These are phyloP conservation scores for Hanseniaspora valbyensis DNA, from an alignment of 805 yeast genomes.

Conservation along the genomic window DNA sequence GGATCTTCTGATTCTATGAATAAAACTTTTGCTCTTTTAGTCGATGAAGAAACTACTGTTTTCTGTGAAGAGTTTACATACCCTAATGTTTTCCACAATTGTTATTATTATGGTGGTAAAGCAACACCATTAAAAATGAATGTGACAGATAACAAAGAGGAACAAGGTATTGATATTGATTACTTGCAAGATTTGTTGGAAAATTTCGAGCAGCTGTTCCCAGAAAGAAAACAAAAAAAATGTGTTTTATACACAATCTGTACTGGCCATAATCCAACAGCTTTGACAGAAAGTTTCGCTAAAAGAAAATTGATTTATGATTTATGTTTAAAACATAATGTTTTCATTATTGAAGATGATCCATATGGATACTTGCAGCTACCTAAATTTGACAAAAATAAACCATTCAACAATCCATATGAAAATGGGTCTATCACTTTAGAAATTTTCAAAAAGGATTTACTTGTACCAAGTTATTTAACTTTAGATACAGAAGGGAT, in stretches of 20 bases:
- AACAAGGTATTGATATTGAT: conserved; percentile 45
- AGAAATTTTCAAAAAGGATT: conserved; percentile 36
- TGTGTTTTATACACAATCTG: conserved; percentile 54
- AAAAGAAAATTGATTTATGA: conserved; percentile 40
- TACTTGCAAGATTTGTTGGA: conserved; percentile 39
- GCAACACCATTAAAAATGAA: conserved; percentile 51
- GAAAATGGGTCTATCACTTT: conserved; percentile 26
- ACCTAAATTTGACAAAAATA: conserved; percentile 30
- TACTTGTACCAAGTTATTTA: conserved; percentile 40
- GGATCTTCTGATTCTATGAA: conserved; percentile 50
- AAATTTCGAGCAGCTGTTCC: conserved; percentile 43
- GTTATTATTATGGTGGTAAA: conserved; percentile 38
- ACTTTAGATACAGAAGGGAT: conserved; percentile 48
- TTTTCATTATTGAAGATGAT: conserved; percentile 56
- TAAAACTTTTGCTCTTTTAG: conserved; percentile 41
- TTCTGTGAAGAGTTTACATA: conserved; percentile 59
- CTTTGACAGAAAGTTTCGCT: conserved; percentile 41
- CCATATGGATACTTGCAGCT: conserved; percentile 54
- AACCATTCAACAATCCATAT: conserved; percentile 27
- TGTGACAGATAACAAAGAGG: conserved; percentile 34
- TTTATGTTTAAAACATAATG: conserved; percentile 45
- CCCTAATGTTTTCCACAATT: conserved; percentile 42
- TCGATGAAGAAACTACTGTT: conserved; percentile 47
- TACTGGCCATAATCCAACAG: conserved; percentile 63
- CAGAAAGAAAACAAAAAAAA: conserved; percentile 42